Conservation (phyloP, 2,329 filamentous ascomycete genomes). For the Colletotrichum somersetense region DNA sequence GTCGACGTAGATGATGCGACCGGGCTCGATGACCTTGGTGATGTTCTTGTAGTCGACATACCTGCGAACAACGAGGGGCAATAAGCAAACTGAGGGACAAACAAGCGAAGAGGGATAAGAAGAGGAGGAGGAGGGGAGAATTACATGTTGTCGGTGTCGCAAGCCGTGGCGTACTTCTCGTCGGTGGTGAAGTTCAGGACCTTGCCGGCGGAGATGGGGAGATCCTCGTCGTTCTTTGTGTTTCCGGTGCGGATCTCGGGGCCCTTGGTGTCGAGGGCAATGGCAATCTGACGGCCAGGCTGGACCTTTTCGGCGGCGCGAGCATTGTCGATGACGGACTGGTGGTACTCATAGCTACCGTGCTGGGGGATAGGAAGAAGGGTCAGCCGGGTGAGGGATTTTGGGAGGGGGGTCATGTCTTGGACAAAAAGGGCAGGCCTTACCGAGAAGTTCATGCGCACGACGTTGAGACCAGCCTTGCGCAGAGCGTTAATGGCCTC, state of each 20-base stretch:
- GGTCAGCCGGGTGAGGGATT: constrained; percentile 28
- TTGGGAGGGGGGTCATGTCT: not conserved
- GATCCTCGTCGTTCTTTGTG: constrained; percentile 87
- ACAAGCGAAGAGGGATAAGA: constrained; percentile 15
- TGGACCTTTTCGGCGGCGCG: constrained; percentile 85
- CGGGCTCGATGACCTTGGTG: constrained; percentile 93
- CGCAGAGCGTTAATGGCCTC: constrained; percentile 97
- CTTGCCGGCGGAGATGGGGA: constrained; percentile 85
- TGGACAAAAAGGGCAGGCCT: not conserved
- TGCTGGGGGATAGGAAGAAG: constrained; percentile 56
- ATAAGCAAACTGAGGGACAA: constrained; percentile 15
- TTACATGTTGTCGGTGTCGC: constrained; percentile 94
- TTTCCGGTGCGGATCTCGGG: constrained; percentile 73
- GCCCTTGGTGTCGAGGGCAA: constrained; percentile 85
- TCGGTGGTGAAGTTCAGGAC: constrained; percentile 98
- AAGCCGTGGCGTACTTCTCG: constrained; percentile 86
- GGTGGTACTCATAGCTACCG: constrained; percentile 95
- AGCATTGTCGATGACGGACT: constrained; percentile 97
- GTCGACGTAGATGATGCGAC: constrained; percentile 97
- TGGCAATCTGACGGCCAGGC: constrained; percentile 88
- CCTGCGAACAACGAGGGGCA: constrained; percentile 59
- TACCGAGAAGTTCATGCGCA: constrained; percentile 97
- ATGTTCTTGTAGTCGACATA: constrained; percentile 99
- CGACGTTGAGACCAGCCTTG: constrained; percentile 92
- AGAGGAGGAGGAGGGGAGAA: constrained; percentile 48